A percentile compares a stretch with the other conserved stretches of the same genome.
Evolutionary conservation across 2,329 filamentous ascomycete species (phyloP).

Genomic region (Cordyceps pruinosa): DNA sequence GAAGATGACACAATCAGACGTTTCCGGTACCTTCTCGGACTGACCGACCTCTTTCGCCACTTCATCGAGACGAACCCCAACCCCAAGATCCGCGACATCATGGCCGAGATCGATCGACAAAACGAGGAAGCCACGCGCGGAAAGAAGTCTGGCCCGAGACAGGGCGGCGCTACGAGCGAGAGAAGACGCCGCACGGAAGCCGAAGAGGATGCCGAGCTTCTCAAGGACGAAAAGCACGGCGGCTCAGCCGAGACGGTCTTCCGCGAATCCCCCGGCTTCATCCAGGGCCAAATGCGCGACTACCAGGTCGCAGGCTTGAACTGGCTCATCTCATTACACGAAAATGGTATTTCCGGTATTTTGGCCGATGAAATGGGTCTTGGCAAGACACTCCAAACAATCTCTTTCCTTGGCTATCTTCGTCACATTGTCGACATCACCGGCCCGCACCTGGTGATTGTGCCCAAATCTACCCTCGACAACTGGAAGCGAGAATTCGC

Average conservation of each 20-base stretch:
- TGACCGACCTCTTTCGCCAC: conserved; percentile 95
- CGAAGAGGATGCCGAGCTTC: conserved; percentile 87
- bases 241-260: conserved; percentile 84
- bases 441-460: conserved; percentile 83
- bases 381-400: conserved; percentile 95
- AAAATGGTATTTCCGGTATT: conserved; percentile 98
- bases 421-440: conserved; percentile 84
- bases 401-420: conserved; percentile 91
- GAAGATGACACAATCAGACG: conserved; percentile 92
- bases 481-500: conserved; percentile 97
- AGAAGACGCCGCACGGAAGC: conserved; percentile 86
- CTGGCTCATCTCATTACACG: conserved; percentile 94
- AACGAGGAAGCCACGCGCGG: conserved; percentile 66
- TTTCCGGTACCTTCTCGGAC: conserved; percentile 88
- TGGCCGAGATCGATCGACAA: conserved; percentile 89
- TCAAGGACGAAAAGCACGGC: conserved; percentile 83
- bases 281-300: conserved; percentile 86
- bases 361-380: conserved; percentile 98
- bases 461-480: conserved; percentile 95
- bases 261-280: conserved; percentile 85
- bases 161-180: conserved; percentile 75
- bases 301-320: conserved; percentile 95
- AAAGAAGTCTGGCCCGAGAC: conserved; percentile 69
- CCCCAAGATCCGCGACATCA: conserved; percentile 87
- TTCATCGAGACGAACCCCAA: conserved; percentile 98